Evolutionary conservation across 306 rosid genomes (phyloP), one percentile per base, ranked within the genome.

Genomic region (Heteromeles arbutifolia): DNA sequence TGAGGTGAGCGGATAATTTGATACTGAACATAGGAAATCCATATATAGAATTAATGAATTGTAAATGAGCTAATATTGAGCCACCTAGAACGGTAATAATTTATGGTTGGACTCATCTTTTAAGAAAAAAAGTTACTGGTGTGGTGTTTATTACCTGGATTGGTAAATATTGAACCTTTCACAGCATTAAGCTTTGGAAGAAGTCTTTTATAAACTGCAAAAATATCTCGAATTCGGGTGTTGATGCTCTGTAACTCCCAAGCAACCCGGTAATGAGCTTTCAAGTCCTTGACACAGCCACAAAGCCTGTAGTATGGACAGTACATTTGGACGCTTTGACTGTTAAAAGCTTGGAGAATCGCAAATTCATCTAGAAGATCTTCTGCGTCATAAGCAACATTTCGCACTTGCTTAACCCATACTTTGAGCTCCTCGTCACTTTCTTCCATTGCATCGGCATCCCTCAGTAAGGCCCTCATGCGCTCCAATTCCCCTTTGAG

Each of bases 391-490:
- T 84, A 43, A 62, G 82, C 73, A 62, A 84, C 62, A 12, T 84
- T 77, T 25, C 87, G 50, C 3, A 84, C 44, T 74, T 84, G 87
- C 76, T 48, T 84, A 7, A 80, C 74, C 87, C 84, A 72, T 10
- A 75, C 77, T 69, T 73, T 76, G 28, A 84, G 57, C 32, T 79
- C 82, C 34, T 80, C 73, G 28, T 84, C 84, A 44, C 80, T 77
- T 54, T 84, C 87, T 65, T 71, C 82, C 67, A 64, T 11, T 19
- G 73, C 68, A 45, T 84, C 84, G 25, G 84, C 84, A 45, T 76
- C 77, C 75, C 61, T 77, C 69, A 84, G 56, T 5, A 73, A 80
- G 31, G 84, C 83, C 54, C 50, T 62, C n/a, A 80, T 72, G 28
- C 59, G 52, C 70, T 84, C 80, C 29, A 84, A 39, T 34, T 83